Evolutionary conservation across 352 stramenopile genomes (phyloP).

Genomic region (Hyaloperonospora brassicae): DNA sequence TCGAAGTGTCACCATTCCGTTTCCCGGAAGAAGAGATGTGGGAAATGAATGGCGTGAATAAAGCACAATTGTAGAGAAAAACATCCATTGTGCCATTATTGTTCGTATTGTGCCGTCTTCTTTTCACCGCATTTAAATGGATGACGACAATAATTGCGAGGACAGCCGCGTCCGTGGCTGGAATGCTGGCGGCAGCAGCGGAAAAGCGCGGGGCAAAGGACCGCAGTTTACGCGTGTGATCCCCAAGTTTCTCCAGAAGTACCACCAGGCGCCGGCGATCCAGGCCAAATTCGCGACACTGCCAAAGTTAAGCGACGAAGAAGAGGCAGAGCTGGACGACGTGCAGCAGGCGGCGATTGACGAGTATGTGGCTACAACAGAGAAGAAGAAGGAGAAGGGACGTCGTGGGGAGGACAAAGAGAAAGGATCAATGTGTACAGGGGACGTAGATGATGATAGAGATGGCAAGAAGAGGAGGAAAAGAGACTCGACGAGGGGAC

Average conservation of each 20-base stretch:
- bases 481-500: slow-evolving; percentile 23
- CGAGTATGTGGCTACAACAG: slow-evolving; percentile 52
- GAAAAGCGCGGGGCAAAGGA: slow-evolving; percentile 33
- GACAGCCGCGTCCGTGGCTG: slow-evolving; percentile 67
- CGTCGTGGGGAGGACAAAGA: background rate
- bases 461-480: slow-evolving; percentile 13
- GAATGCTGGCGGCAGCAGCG: slow-evolving; percentile 19
- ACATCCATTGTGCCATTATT: too few relatives aligned
- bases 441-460: background rate
- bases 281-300: slow-evolving; percentile 60
- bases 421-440: background rate
- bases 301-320: slow-evolving; percentile 31
- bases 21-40: too few relatives aligned
- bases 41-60: too few relatives aligned
- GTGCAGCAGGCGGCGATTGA: slow-evolving; percentile 73
- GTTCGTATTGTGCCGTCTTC: too few relatives aligned
- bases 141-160: slow-evolving; percentile 62
- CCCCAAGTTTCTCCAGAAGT: slow-evolving; percentile 79
- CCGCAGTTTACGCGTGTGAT: slow-evolving; percentile 79
- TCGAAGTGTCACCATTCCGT: slow-evolving; percentile 20
- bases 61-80: too few relatives aligned
- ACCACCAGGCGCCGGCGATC: slow-evolving; percentile 50
- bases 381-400: slow-evolving; percentile 34
- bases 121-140: too few relatives aligned
- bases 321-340: slow-evolving; percentile 65